These are phyloP conservation scores for Akanthomyces dipterigenus DNA, from an alignment of 2,329 filamentous ascomycete species.

Conservation along the genomic window DNA sequence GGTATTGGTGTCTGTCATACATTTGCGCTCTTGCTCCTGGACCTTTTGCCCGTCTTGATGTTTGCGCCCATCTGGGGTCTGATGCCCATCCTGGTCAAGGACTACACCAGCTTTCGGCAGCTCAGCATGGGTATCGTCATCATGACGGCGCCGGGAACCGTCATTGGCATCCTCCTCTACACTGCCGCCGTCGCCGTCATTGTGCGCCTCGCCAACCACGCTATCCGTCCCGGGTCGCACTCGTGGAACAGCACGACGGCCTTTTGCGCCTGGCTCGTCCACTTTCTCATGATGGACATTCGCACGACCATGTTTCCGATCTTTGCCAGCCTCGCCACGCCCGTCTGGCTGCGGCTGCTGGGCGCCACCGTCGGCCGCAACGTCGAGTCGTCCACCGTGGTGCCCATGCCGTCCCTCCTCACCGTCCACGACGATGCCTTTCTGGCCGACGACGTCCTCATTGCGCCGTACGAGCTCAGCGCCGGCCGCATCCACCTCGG, in stretches of 20 bases:
- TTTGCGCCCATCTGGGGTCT: constrained; percentile 12
- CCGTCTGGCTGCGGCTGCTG: constrained; percentile 15
- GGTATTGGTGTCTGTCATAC: constrained; percentile 13
- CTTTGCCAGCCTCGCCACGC: constrained; percentile 19
- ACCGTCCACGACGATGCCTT: constrained; percentile 17
- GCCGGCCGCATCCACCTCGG: constrained; percentile 14
- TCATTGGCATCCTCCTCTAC: constrained; percentile 13
- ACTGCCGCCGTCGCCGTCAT: not conserved
- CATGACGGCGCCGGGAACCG: constrained; percentile 10
- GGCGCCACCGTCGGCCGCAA: constrained; percentile 16
- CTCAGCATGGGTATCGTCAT: constrained; percentile 9
- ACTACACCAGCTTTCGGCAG: constrained; percentile 13
- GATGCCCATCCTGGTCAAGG: constrained; percentile 11
- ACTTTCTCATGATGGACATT: constrained; percentile 14
- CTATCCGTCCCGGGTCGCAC: constrained; percentile 15
- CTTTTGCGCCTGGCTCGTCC: constrained; percentile 17
- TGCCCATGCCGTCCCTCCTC: constrained; percentile 16
- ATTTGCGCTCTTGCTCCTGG: constrained; percentile 11
- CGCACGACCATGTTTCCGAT: constrained; percentile 14
- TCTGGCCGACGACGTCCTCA: constrained; percentile 17
- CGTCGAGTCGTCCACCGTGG: constrained; percentile 17
- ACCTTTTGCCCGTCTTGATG: constrained; percentile 13
- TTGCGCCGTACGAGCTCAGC: constrained; percentile 16
- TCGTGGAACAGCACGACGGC: constrained; percentile 17
- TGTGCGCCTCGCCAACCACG: constrained; percentile 12